phyloP scores from a whole-genome alignment of 164 flowering plant species.

The Kingdonia uniflora region DNA sequence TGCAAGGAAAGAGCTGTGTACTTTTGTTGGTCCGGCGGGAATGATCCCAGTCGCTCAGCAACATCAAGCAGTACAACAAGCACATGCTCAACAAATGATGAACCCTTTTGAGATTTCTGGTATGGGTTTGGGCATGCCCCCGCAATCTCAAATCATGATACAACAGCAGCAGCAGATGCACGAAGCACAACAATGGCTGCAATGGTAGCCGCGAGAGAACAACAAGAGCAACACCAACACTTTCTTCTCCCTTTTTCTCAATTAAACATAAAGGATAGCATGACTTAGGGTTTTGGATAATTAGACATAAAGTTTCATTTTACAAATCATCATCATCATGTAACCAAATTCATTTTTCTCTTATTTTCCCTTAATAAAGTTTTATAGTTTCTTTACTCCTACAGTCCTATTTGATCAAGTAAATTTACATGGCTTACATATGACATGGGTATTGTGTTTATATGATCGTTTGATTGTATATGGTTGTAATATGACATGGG shows the following conservation, averaged over 20 bases:
- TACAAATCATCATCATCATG: too few species aligned
- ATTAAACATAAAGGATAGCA: background rate
- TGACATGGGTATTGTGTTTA: too few species aligned
- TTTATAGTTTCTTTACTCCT: too few species aligned
- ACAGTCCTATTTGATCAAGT: too few species aligned
- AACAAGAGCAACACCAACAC: slow-evolving; percentile 13
- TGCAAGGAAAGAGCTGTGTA: slow-evolving; percentile 15
- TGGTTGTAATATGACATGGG: too few species aligned
- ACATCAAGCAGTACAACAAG: slow-evolving; percentile 1
- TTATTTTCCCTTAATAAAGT: too few species aligned
- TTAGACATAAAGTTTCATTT: background rate
- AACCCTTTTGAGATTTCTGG: slow-evolving; percentile 8
- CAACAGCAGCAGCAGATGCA: slow-evolving; percentile 11
- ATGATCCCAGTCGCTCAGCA: slow-evolving; percentile 12
- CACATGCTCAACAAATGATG: slow-evolving; percentile 3
- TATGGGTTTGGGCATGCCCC: slow-evolving; percentile 5
- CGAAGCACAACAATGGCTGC: slow-evolving; percentile 9
- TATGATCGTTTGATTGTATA: too few species aligned
- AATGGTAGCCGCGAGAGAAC: slow-evolving; percentile 9
- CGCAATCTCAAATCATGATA: slow-evolving; percentile 8
- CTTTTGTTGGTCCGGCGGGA: slow-evolving; percentile 14
- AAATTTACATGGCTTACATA: too few species aligned
- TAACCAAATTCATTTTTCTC: too few species aligned
- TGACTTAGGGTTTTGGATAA: background rate
- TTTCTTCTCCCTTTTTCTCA: background rate